These are phyloP conservation scores for Canavalia gladiata DNA, from an alignment of 306 rosid genomes.

Conservation along the genomic window DNA sequence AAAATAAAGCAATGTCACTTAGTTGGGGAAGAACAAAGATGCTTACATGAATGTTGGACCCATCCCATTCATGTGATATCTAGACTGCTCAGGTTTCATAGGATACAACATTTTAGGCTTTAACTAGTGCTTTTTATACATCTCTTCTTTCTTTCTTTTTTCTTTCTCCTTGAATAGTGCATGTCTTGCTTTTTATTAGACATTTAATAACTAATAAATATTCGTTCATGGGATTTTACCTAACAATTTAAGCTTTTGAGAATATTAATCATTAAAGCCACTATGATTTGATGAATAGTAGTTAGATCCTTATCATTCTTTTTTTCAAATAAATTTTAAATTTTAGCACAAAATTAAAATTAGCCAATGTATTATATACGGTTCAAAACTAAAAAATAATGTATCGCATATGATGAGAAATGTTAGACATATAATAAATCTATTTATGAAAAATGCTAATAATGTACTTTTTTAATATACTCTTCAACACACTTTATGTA, in stretches of 20 bases:
- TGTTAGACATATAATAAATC: not conserved
- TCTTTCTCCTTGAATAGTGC: not conserved
- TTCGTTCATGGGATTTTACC: not conserved
- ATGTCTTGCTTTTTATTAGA: not conserved
- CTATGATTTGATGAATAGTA: not conserved
- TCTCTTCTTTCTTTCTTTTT: not conserved
- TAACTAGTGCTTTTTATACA: not conserved
- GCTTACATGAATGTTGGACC: constrained; percentile 14
- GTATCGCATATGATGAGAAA: not conserved
- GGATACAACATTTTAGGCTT: not conserved
- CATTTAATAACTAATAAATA: not conserved
- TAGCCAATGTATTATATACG: not conserved
- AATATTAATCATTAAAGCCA: not conserved
- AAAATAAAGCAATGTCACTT: not conserved
- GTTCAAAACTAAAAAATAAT: not conserved
- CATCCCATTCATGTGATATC: not conserved
- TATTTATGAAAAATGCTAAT: no score
- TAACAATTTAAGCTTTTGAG: not conserved
- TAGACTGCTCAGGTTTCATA: not conserved
- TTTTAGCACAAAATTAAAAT: not conserved
- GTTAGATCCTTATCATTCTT: not conserved
- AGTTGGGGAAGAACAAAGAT: not conserved
- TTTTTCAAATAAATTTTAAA: not conserved
- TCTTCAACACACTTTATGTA: no score
- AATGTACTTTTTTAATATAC: no score